phyloP scores from a whole-genome alignment of 192 early-diverging fungal species.

The Entophlyctis luteolus region DNA sequence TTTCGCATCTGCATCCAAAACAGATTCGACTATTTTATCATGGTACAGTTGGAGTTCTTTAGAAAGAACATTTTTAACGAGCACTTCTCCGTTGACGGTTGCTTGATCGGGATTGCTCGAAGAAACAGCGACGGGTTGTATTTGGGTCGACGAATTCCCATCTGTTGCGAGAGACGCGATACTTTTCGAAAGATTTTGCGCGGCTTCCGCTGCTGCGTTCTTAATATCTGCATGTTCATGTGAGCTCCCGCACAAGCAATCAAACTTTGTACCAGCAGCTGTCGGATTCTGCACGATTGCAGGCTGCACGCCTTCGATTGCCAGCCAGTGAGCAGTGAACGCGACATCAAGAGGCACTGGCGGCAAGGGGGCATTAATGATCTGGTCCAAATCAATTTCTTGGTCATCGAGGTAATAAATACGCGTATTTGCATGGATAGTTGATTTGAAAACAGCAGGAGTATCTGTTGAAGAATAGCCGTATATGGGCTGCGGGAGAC shows the following conservation, averaged over 20 bases:
- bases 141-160: neutral
- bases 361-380: slow-evolving; percentile 82
- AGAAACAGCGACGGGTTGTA: neutral
- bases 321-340: slow-evolving; percentile 96
- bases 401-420: slow-evolving; percentile 92
- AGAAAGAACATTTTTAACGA: slow-evolving; percentile 87
- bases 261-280: slow-evolving; percentile 57
- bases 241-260: neutral
- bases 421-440: slow-evolving; percentile 42
- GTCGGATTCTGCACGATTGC: slow-evolving; percentile 93
- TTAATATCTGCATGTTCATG: neutral
- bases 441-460: slow-evolving; percentile 64
- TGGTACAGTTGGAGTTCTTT: slow-evolving; percentile 93
- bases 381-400: slow-evolving; percentile 85
- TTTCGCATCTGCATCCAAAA: slow-evolving; percentile 59
- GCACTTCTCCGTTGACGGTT: slow-evolving; percentile 47
- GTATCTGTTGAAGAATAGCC: slow-evolving; percentile 75
- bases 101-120: slow-evolving; percentile 51
- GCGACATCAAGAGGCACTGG: slow-evolving; percentile 84
- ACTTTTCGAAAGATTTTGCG: neutral
- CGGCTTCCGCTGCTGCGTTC: neutral
- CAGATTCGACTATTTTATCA: slow-evolving; percentile 80
- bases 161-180: neutral
- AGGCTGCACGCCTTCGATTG: slow-evolving; percentile 98
- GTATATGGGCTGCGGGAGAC: slow-evolving; percentile 73